Base-by-base conservation (phyloP, 352 stramenopile genomes). In the Pythium chondricola region DNA sequence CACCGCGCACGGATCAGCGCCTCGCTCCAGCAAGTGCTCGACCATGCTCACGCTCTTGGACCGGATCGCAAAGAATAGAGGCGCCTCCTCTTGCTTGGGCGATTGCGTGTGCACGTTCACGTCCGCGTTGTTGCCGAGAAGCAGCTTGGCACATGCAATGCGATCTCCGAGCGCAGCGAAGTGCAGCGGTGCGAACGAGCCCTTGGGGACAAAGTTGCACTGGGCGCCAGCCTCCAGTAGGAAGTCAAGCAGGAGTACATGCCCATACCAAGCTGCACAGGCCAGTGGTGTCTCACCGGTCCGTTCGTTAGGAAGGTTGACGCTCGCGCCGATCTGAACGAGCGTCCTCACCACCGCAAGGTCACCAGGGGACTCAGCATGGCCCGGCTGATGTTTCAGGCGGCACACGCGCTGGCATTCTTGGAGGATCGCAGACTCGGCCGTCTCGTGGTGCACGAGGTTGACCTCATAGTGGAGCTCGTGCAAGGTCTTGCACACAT, bases 11-110 rank as follows among this genome's bases (percentile, higher is more conserved):
- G 68, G 44, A 37, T 75, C 56, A 25, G 72, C 71, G 7, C 67
- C 67, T 22, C 52, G 63, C 16, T 54, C 40, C 27, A 86, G 48
- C 40, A 86, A 49, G 3, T 83, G 55, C 6, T 74, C 52, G 2
- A 86, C 70, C 56, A 83, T 72, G 17, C 47, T 37, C 41, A 56
- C 61, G 32, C 48, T 79, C 29, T 55, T 77, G 0, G 71, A 81
- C 25, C 74, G 71, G 14, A 86, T 73, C 2, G 74, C 74, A 35
- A 84, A 86, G 37, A 69, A 84, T 6, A 86, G 46, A 14, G 71
- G 71, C 1, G 49, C 65, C 58, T 86, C 74, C 3, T 61, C 65
- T 24, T 68, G 69, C 4, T 58, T 51, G 1, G 65, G 41, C 2
- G 64, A 42, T 37, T 64, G 58, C 2, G 27, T n/a, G 22, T 70